Conservation (phyloP, 768 basidiomycete genomes). For the Lyophyllum semitale region DNA sequence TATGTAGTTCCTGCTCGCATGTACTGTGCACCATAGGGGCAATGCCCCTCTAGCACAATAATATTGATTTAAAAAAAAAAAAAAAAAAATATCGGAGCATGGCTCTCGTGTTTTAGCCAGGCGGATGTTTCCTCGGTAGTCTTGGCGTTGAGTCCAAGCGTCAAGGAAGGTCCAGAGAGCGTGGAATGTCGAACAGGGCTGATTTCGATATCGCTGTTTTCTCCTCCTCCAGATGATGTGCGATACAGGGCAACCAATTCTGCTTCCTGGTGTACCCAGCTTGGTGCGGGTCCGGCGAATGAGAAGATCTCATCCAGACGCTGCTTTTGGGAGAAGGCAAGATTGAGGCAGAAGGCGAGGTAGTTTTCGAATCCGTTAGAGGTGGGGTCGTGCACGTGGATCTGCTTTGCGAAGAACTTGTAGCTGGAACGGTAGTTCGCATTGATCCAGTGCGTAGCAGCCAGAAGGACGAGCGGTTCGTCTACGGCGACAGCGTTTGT, state of each 20-base stretch:
- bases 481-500: constrained; percentile 40
- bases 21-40: too few relatives aligned
- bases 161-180: constrained; percentile 35
- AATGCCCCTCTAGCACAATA: too few relatives aligned
- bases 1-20: too few relatives aligned
- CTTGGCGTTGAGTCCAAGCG: constrained; percentile 39
- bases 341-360: constrained; percentile 41
- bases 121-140: constrained; percentile 29
- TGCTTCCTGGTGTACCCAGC: constrained; percentile 38
- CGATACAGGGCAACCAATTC: constrained; percentile 37
- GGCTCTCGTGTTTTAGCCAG: constrained; percentile 35
- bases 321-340: constrained; percentile 33
- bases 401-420: constrained; percentile 38
- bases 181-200: constrained; percentile 27
- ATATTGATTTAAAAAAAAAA: too few relatives aligned
- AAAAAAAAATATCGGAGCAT: constrained; percentile 38
- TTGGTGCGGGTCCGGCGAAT: constrained; percentile 32
- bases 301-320: constrained; percentile 37
- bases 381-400: constrained; percentile 27
- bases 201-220: constrained; percentile 22
- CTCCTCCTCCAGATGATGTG: constrained; percentile 16
- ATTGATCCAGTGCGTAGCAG: constrained; percentile 43
- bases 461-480: constrained; percentile 46
- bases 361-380: constrained; percentile 51
- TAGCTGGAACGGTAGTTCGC: constrained; percentile 34